Conservation (phyloP, 2,329 filamentous ascomycete genomes). For the Dactylellina leptospora region DNA sequence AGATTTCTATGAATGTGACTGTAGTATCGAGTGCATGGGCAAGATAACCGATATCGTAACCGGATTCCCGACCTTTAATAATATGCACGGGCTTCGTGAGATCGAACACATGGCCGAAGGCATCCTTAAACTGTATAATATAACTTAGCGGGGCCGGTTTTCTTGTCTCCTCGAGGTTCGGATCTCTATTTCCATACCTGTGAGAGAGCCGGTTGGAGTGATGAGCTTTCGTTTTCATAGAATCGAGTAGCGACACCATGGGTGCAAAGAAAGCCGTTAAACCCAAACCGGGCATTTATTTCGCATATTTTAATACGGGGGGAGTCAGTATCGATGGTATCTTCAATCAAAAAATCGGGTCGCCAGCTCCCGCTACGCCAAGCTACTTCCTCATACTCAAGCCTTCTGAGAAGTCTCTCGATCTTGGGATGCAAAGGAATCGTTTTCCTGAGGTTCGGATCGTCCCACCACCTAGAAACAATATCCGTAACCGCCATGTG, state of each 20-base stretch:
- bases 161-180: conserved; percentile 11
- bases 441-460: conserved; percentile 3
- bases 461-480: conserved; percentile 61
- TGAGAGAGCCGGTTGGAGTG: conserved; percentile 24
- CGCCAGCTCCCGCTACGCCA: conserved; percentile 58
- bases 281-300: conserved; percentile 62
- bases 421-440: conserved; percentile 54
- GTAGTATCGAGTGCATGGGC: not conserved
- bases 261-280: conserved; percentile 59
- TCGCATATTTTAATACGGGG: conserved; percentile 59
- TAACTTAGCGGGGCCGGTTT: conserved; percentile 54
- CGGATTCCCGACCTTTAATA: conserved; percentile 60
- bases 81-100: conserved; percentile 59
- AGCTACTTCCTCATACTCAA: conserved; percentile 50
- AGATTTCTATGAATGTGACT: conserved; percentile 48
- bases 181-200: conserved; percentile 46
- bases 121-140: conserved; percentile 58
- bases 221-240: conserved; percentile 11
- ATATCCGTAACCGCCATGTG: conserved; percentile 59
- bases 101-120: conserved; percentile 59
- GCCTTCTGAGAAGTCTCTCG: conserved; percentile 48
- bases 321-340: conserved; percentile 45
- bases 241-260: not conserved
- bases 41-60: conserved; percentile 62
- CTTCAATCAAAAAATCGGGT: conserved; percentile 61